Percentiles rank a stretch among this genome's conserved stretches.
Evolutionary conservation across 2,329 filamentous ascomycete species (phyloP).

Genomic region (Pyrenophora graminea): DNA sequence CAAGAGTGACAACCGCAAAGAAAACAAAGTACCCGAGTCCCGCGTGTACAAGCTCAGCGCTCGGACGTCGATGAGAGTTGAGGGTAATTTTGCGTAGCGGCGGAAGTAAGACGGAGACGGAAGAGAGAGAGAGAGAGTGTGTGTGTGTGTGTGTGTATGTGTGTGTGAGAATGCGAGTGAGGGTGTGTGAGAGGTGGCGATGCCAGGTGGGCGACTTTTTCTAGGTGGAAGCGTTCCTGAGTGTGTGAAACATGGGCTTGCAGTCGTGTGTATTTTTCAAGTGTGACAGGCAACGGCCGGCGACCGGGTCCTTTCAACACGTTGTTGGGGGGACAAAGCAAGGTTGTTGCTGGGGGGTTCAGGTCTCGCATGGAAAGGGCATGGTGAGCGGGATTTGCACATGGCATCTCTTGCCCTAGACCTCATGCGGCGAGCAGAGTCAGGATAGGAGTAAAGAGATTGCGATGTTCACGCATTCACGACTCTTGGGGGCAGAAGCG

Average conservation of each 20-base stretch:
- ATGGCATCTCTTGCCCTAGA: conserved; percentile 2
- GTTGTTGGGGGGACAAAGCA: conserved; percentile 3
- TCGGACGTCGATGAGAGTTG: conserved; percentile 5
- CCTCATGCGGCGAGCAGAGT: background rate
- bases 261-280: background rate
- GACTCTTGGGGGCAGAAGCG: background rate
- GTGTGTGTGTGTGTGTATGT: too few relatives aligned
- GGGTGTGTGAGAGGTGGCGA: too few relatives aligned
- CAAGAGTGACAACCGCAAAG: background rate
- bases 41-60: conserved; percentile 8
- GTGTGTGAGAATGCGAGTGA: too few relatives aligned
- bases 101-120: background rate
- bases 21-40: conserved; percentile 15
- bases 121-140: background rate
- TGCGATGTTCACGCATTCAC: conserved; percentile 7
- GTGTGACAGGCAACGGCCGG: conserved; percentile 2
- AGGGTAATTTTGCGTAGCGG: conserved; percentile 3
- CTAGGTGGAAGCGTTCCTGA: background rate
- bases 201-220: too few relatives aligned
- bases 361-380: background rate
- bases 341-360: background rate
- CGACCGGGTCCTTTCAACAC: conserved; percentile 5
- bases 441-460: conserved; percentile 7
- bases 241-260: conserved; percentile 9
- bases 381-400: conserved; percentile 2